A percentile compares a stretch with the other conserved stretches of the same genome.
These are phyloP conservation scores for Colletotrichum orbiculare DNA, from an alignment of 2,329 filamentous ascomycete species.

Conservation along the genomic window DNA sequence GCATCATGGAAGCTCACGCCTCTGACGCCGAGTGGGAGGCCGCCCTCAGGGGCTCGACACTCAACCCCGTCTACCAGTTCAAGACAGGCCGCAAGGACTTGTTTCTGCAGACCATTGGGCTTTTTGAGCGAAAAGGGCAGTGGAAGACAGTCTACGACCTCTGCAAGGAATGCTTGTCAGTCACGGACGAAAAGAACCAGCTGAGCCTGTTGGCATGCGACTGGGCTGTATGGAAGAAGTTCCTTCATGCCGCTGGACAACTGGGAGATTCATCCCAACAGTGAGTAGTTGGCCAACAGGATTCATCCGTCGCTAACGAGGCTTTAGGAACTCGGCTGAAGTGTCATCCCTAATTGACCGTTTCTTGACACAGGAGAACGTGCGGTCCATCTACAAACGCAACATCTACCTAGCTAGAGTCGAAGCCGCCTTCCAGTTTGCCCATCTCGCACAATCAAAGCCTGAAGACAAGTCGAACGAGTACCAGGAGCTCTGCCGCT, in stretches of 20 bases:
- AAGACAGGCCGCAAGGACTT: constrained; percentile 59
- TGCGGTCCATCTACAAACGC: constrained; percentile 51
- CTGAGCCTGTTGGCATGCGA: constrained; percentile 59
- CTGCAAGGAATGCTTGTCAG: constrained; percentile 55
- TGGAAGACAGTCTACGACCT: constrained; percentile 57
- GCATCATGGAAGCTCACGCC: constrained; percentile 57
- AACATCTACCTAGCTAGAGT: constrained; percentile 53
- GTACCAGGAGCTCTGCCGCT: constrained; percentile 47
- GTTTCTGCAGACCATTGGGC: constrained; percentile 53
- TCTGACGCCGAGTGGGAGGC: constrained; percentile 54
- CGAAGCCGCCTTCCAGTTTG: constrained; percentile 50
- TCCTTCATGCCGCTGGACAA: constrained; percentile 51
- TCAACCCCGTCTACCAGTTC: constrained; percentile 58
- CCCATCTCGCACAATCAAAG: neutral
- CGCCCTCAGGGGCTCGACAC: constrained; percentile 50
- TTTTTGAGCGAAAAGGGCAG: constrained; percentile 50
- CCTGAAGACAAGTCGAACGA: constrained; percentile 29
- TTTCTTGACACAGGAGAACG: constrained; percentile 23
- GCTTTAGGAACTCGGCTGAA: constrained; percentile 15
- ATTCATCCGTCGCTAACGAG: neutral
- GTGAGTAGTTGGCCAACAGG: constrained; percentile 43
- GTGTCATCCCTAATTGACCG: constrained; percentile 27
- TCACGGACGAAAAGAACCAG: constrained; percentile 49
- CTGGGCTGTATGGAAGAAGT: constrained; percentile 52
- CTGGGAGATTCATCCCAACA: constrained; percentile 45